phyloP scores from a whole-genome alignment of 345 rosid species.

The Pseudoturritis turrita region DNA sequence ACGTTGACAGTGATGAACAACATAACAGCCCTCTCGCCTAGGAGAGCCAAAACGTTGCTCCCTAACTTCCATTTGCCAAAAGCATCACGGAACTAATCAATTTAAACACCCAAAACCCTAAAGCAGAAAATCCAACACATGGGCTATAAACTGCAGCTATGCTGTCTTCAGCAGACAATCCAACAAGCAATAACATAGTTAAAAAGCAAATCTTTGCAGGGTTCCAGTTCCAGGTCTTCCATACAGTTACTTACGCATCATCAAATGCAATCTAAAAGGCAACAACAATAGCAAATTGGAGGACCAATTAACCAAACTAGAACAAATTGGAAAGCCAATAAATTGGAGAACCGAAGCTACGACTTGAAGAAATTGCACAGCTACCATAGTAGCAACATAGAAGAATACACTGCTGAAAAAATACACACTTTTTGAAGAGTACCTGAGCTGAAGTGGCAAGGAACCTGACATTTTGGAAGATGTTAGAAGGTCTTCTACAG shows the following conservation, averaged over 20 bases:
- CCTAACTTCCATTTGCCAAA: not conserved
- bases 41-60: not conserved
- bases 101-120: not conserved
- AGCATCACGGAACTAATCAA: not conserved
- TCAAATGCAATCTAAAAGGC: not conserved
- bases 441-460: conserved; percentile 34
- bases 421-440: not conserved
- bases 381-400: not conserved
- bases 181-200: not conserved
- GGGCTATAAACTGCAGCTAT: not conserved
- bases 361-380: not conserved
- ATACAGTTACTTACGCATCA: not conserved
- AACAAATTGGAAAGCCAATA: not conserved
- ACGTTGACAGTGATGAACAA: not conserved
- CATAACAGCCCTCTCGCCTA: not conserved
- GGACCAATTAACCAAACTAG: not conserved
- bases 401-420: not conserved
- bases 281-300: not conserved
- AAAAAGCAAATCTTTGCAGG: not conserved
- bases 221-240: not conserved
- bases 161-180: not conserved
- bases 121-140: not conserved
- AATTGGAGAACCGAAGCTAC: not conserved
- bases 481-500: not conserved
- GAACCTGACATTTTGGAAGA: conserved; percentile 12